Conservation (phyloP, 495 filamentous ascomycete species). For the Aspergillus diversus region DNA sequence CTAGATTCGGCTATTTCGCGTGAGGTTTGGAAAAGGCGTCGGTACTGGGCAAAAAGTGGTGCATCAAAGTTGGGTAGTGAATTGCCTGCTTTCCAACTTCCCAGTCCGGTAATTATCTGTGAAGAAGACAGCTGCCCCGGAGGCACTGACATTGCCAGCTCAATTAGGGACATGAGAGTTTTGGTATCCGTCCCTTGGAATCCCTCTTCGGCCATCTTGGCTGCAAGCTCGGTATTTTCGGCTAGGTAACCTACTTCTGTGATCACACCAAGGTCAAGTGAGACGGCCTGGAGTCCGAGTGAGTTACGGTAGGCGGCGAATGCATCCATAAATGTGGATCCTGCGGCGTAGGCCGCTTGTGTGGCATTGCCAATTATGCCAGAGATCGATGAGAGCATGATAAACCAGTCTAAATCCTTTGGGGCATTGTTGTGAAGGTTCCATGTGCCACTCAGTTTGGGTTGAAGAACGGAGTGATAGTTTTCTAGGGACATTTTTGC, state of each 20-base stretch:
- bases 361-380: conserved; percentile 39
- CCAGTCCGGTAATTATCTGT: conserved; percentile 36
- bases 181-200: conserved; percentile 31
- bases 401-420: conserved; percentile 45
- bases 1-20: not conserved
- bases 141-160: conserved; percentile 25
- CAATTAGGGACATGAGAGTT: conserved; percentile 27
- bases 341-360: conserved; percentile 59
- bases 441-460: conserved; percentile 40
- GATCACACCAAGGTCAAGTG: conserved; percentile 60
- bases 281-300: conserved; percentile 33
- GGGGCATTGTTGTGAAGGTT: conserved; percentile 34
- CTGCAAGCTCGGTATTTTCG: conserved; percentile 29
- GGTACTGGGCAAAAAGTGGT: conserved; percentile 32
- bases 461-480: conserved; percentile 31
- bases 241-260: conserved; percentile 60
- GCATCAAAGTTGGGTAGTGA: conserved; percentile 32
- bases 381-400: conserved; percentile 51
- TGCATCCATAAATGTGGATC: conserved; percentile 42
- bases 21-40: conserved; percentile 17
- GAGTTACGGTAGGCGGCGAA: conserved; percentile 37
- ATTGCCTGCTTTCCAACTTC: conserved; percentile 29
- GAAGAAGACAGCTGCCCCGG: not conserved
- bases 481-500: conserved; percentile 29
- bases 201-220: conserved; percentile 31